Percentiles rank a stretch among this genome's conserved stretches.
phyloP scores from a whole-genome alignment of 2,329 filamentous ascomycete species.

The Incumbomyces lentus region DNA sequence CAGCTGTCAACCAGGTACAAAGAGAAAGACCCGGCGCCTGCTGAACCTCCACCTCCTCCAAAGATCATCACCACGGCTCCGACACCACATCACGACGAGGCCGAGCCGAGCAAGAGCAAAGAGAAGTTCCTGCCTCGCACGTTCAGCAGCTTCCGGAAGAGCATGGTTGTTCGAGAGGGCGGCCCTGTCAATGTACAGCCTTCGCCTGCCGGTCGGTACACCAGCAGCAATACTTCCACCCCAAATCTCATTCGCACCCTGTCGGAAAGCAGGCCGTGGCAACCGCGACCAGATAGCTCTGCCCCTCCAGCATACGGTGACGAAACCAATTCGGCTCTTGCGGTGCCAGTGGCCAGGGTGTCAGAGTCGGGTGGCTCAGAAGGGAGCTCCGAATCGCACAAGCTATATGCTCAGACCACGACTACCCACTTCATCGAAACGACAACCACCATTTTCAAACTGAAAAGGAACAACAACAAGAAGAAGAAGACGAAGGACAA shows the following conservation, averaged over 20 bases:
- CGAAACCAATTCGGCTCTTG: constrained; percentile 51
- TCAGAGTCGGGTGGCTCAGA: constrained; percentile 89
- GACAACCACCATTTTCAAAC: constrained; percentile 66
- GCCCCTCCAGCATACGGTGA: constrained; percentile 51
- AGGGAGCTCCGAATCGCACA: constrained; percentile 62
- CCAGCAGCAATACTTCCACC: constrained; percentile 21
- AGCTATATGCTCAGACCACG: constrained; percentile 48
- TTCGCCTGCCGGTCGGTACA: not conserved
- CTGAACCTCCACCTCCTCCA: constrained; percentile 35
- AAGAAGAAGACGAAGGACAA: constrained; percentile 51
- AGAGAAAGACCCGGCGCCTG: constrained; percentile 36
- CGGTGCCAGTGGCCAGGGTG: constrained; percentile 53
- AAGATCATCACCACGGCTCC: constrained; percentile 87
- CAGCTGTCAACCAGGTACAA: constrained; percentile 71
- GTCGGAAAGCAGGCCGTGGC: constrained; percentile 5
- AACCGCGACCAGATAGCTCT: constrained; percentile 3
- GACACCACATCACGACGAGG: constrained; percentile 48
- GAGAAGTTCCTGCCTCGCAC: constrained; percentile 29
- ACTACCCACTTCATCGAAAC: constrained; percentile 55
- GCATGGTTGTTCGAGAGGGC: constrained; percentile 9
- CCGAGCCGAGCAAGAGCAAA: constrained; percentile 29
- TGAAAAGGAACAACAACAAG: constrained; percentile 50
- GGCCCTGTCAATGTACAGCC: constrained; percentile 4
- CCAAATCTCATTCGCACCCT: constrained; percentile 16
- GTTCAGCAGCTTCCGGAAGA: constrained; percentile 27